Base-by-base conservation (phyloP, 2,329 filamentous ascomycete genomes). In the Alternaria burnsii region DNA sequence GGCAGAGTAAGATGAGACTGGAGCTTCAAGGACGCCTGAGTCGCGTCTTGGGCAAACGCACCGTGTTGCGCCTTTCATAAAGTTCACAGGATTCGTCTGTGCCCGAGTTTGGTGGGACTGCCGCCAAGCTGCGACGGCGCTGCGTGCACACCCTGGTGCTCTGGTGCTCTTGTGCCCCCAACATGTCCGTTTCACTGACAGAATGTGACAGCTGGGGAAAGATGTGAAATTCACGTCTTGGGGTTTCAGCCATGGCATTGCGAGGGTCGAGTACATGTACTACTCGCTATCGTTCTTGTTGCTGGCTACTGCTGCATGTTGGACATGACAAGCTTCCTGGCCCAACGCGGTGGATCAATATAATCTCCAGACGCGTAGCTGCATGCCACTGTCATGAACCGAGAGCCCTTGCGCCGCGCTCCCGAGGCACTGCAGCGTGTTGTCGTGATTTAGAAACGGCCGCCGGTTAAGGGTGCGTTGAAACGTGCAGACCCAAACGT, bases 401-500 rank as follows among this genome's bases (percentile, higher is more conserved):
- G 40, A 38, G 40, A 28, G 36, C 42, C 55, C 47, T 44, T 58
- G 55, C 46, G 46, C 47, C 30, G 26, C 40, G 24, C 42, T 42
- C 50, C 42, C 50, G 34, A 36, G 47, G 48, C 54, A 36, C 54
- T 41, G 16, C 42, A 50, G 41, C 52, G 11, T 46, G 46, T n/a
- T 48, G 57, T 56, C 24, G 53, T 56, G 46, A 46, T 52, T 51
- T 56, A 46, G 53, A 57, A 60, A 60, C 58, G 52, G 14, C 30
- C 22, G 26, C 54, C 47, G 43, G 54, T 18, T 44, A 48, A 43
- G 38, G 44, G 44, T 44, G 44, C 18, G 51, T 59, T 72, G 70
- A 72, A 72, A 72, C 70, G 59, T 63, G 54, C 46, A 62, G 42
- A 63, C 46, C 62, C 54, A 64, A 66, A 66, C 65, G 65, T 55